These are phyloP conservation scores for Globisporangium parvum DNA, from an alignment of 352 stramenopile genomes.

Conservation along the genomic window DNA sequence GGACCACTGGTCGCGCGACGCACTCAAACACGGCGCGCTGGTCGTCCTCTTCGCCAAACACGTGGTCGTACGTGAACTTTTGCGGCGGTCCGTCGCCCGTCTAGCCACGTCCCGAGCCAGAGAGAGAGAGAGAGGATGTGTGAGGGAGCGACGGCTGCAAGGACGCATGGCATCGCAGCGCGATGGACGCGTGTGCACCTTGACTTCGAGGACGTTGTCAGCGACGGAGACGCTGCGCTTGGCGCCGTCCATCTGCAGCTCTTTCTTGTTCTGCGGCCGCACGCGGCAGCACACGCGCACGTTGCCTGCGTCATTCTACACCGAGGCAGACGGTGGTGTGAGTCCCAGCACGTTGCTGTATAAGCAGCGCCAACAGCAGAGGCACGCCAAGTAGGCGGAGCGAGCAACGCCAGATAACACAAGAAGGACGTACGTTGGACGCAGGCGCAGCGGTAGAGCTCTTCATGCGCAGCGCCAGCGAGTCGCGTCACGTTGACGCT, in stretches of 20 bases:
- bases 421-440: constrained; percentile 1
- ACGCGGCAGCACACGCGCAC: constrained; percentile 83
- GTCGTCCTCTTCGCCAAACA: constrained; percentile 77
- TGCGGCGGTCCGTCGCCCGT: constrained; percentile 49
- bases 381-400: neutral
- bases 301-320: constrained; percentile 31
- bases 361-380: neutral
- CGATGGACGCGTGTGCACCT: too few species aligned
- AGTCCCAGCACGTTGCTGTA: neutral
- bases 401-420: too few species aligned
- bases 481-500: neutral
- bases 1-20: constrained; percentile 81
- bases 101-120: constrained; percentile 8
- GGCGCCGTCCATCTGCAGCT: constrained; percentile 54
- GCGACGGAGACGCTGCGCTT: constrained; percentile 50
- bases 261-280: constrained; percentile 74
- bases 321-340: neutral
- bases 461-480: constrained; percentile 3
- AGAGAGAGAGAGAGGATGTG: neutral
- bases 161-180: too few species aligned
- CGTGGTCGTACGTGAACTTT: constrained; percentile 87
- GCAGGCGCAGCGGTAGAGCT: neutral
- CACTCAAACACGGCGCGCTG: constrained; percentile 89
- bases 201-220: constrained; percentile 58
- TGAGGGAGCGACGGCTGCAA: too few species aligned